Evolutionary conservation across 768 basidiomycete species (phyloP).

Genomic region (Lactarius tabidus): DNA sequence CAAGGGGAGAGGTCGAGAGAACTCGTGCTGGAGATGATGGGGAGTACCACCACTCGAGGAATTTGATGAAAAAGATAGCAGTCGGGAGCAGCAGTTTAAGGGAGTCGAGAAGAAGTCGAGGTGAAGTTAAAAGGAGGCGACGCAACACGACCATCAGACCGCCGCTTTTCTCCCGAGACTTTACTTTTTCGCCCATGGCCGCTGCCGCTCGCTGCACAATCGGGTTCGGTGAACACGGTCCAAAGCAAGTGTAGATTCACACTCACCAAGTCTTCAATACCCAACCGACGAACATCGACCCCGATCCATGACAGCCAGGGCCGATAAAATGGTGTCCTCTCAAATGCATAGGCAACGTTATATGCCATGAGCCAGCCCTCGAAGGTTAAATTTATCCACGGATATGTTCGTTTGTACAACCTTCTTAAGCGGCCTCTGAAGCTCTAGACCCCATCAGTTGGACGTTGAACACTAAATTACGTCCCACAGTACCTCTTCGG

Average conservation of each 20-base stretch:
- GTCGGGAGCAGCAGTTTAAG: slow-evolving; percentile 76
- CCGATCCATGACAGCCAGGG: slow-evolving; percentile 90
- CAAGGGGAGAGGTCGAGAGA: slow-evolving; percentile 56
- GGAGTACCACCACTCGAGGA: slow-evolving; percentile 99
- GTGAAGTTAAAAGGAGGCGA: slow-evolving; percentile 48
- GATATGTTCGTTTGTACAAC: slow-evolving; percentile 71
- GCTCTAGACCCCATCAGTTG: slow-evolving; percentile 36
- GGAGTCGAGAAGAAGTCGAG: slow-evolving; percentile 68
- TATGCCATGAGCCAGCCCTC: slow-evolving; percentile 81
- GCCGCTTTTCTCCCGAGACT: slow-evolving; percentile 29
- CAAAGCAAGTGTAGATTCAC: slow-evolving; percentile 5
- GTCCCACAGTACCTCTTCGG: slow-evolving; percentile 47
- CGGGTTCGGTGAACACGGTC: slow-evolving; percentile 15
- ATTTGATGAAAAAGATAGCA: slow-evolving; percentile 92
- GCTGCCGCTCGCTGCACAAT: slow-evolving; percentile 30
- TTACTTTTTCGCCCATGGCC: slow-evolving; percentile 23
- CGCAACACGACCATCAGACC: slow-evolving; percentile 44
- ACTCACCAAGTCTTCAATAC: slow-evolving; percentile 74
- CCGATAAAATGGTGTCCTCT: slow-evolving; percentile 78
- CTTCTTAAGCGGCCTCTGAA: slow-evolving; percentile 51
- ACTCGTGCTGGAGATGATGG: slow-evolving; percentile 81
- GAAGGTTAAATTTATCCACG: slow-evolving; percentile 71
- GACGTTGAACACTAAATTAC: slow-evolving; percentile 12
- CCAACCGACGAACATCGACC: slow-evolving; percentile 74
- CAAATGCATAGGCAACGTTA: slow-evolving; percentile 90